Base-by-base conservation (phyloP, 139 green algal species). In the Closterium sp. region DNA sequence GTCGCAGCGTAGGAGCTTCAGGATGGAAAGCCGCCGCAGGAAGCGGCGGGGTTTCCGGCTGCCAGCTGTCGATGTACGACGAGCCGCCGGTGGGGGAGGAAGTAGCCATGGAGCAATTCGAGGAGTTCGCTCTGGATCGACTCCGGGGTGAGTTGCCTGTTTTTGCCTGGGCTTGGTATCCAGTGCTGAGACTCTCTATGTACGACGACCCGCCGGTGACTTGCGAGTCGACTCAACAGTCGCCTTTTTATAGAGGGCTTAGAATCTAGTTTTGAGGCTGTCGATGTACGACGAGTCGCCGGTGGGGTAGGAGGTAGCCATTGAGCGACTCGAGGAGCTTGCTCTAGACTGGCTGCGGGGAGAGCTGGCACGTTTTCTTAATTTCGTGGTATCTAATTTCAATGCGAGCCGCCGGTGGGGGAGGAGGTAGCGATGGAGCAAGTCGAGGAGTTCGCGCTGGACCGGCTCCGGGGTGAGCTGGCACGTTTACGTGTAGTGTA, bases 101-200 rank as follows among this genome's bases (percentile, higher is more conserved):
- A 0, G 95, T 99, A 1, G 94, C 95, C 0, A 93, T 99, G 10
- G 98, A 99, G 90, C 97, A 99, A 69, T 98, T 99, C 95, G 98
- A 99, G 90, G 92, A 93, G 69, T 96, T 97, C 85, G 97, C 98
- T 0, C 91, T 99, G 32, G 97, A 98, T 86, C 93, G 98, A 0
- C 92, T 99, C 87, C 90, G 94, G 89, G 89, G 89, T 92, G 43
- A 81, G 66, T 19, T 76, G 25, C n/a, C n/a, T n/a, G n/a, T n/a
- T n/a, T n/a, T n/a, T n/a, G n/a, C n/a, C n/a, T n/a, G n/a, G n/a
- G n/a, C n/a, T n/a, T n/a, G n/a, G n/a, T n/a, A n/a, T n/a, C n/a
- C n/a, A n/a, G n/a, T n/a, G n/a, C n/a, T n/a, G n/a, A n/a, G n/a
- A n/a, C n/a, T n/a, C n/a, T n/a, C n/a, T n/a, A n/a, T n/a, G n/a